Conservation (phyloP, 2,329 filamentous ascomycete genomes). For the Botryotinia convoluta region DNA sequence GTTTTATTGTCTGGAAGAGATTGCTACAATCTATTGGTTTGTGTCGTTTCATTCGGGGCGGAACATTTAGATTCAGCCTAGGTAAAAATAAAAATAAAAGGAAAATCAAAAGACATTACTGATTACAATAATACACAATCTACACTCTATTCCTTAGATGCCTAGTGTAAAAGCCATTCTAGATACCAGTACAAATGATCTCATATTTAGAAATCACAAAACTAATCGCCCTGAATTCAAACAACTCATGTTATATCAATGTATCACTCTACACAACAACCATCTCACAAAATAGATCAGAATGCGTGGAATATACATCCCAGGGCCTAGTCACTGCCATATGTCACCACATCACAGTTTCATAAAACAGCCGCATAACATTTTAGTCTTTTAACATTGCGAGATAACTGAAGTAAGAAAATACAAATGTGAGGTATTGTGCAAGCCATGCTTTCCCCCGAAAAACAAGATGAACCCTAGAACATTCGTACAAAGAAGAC, state of each 20-base stretch:
- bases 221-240: not conserved
- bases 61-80: rapidly evolving
- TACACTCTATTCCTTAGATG: not conserved
- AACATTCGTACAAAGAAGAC: too few species aligned
- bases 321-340: not conserved
- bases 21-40: not conserved
- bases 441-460: not conserved
- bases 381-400: not conserved
- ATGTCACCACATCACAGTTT: not conserved
- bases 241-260: not conserved
- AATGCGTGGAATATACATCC: not conserved
- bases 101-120: not conserved
- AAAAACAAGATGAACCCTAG: not conserved
- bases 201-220: not conserved
- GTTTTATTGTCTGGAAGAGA: not conserved
- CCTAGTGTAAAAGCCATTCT: not conserved
- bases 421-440: not conserved
- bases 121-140: not conserved
- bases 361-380: not conserved
- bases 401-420: too few species aligned
- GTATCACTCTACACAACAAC: not conserved
- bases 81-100: too few species aligned
- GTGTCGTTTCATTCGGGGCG: rapidly evolving
- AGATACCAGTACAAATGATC: not conserved
- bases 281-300: not conserved